Conservation (phyloP, 805 yeast species). For the Kazachstania martiniae region DNA sequence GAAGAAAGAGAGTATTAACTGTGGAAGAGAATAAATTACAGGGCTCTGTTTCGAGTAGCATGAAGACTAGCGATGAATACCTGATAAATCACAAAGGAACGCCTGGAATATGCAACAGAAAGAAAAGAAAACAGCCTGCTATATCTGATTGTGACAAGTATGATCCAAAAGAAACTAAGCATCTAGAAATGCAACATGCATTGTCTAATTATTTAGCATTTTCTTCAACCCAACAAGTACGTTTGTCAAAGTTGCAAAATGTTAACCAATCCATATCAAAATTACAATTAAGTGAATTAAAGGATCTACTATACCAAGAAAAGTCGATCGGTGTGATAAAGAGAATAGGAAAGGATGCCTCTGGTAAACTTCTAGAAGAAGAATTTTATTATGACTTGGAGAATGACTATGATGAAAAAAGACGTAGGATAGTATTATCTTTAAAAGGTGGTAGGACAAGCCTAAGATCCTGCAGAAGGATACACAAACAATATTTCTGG, state of each 20-base stretch:
- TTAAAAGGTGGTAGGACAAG: conserved; percentile 71
- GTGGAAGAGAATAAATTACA: no score
- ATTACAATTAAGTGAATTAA: conserved; percentile 35
- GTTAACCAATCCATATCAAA: conserved; percentile 45
- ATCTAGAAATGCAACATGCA: conserved; percentile 49
- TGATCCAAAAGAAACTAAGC: conserved; percentile 18
- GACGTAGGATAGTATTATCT: conserved; percentile 60
- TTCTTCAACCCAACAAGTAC: conserved; percentile 79
- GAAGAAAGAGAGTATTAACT: no score
- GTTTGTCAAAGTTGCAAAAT: conserved; percentile 58
- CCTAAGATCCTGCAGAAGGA: conserved; percentile 80
- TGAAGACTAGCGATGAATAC: no score
- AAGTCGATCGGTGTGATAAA: conserved; percentile 69
- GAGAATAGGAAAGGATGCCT: conserved; percentile 90
- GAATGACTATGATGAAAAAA: conserved; percentile 58
- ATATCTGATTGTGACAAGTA: no score
- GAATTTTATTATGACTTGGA: conserved; percentile 89
- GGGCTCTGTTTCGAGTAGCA: no score
- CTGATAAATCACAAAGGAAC: no score
- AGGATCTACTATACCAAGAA: conserved; percentile 33
- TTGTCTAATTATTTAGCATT: conserved; percentile 81
- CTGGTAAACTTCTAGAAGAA: conserved; percentile 88
- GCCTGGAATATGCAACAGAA: neutral
- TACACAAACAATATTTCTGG: conserved; percentile 68
- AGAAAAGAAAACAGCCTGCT: neutral